These are phyloP conservation scores for Globisporangium canariense DNA, from an alignment of 352 stramenopile species.

Conservation along the genomic window DNA sequence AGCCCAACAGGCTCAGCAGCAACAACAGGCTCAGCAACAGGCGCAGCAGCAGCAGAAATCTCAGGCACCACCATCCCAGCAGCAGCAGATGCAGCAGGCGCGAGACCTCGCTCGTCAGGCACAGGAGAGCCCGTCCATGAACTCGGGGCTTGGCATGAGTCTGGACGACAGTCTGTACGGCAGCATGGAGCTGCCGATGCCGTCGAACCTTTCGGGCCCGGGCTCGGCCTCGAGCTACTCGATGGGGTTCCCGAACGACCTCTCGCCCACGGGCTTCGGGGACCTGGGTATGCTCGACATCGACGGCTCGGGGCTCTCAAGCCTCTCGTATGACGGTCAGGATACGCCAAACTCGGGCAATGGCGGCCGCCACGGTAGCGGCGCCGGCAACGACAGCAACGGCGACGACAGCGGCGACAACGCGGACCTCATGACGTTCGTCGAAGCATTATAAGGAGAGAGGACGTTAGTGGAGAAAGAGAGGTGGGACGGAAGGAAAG, in stretches of 20 bases:
- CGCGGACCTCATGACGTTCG: constrained; percentile 71
- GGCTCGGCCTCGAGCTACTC: constrained; percentile 34
- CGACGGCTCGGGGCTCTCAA: constrained; percentile 42
- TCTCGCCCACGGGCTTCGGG: constrained; percentile 66
- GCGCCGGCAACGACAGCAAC: constrained; percentile 24
- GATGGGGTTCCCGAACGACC: constrained; percentile 60
- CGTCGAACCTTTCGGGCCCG: constrained; percentile 36
- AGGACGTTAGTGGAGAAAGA: no score
- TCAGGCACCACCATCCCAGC: constrained; percentile 24
- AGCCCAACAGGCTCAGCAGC: constrained; percentile 23
- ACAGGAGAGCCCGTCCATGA: constrained; percentile 46
- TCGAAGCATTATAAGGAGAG: constrained; percentile 49
- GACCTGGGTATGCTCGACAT: constrained; percentile 69
- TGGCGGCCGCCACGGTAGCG: constrained; percentile 22
- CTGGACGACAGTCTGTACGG: constrained; percentile 61
- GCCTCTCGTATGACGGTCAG: constrained; percentile 38
- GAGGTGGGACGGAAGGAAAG: no score
- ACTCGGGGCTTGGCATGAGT: constrained; percentile 39
- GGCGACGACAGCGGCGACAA: constrained; percentile 41
- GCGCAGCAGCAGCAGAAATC: constrained; percentile 18
- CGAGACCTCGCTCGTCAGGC: constrained; percentile 14
- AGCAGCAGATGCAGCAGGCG: constrained; percentile 17
- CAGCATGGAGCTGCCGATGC: constrained; percentile 68
- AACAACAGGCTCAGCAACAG: constrained; percentile 14
- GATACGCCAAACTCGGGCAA: constrained; percentile 28